Evolutionary conservation across 371 early-diverging fungal species (phyloP), one percentile per base, ranked within the genome.

Genomic region (Quaeritorhiza haematococci): DNA sequence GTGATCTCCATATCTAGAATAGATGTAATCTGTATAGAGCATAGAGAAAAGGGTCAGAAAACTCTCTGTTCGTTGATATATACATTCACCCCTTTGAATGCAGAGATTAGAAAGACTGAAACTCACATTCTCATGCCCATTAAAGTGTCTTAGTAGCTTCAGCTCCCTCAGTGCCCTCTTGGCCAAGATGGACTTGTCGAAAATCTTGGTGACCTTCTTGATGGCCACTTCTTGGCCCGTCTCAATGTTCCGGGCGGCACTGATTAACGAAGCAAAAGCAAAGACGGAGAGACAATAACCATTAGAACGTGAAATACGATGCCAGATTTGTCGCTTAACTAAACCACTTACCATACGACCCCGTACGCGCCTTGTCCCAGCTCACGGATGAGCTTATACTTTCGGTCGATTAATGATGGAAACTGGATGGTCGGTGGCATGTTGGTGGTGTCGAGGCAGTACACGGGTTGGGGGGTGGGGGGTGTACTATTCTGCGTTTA

Each of bases 1-100:
- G 90, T 87, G 33, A 85, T 85, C 60, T 90, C 88, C 63, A 94
- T 89, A 68, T 94, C 94, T 45, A 92, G 77, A 61, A 94, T 83
- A 13, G 89, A 85, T 33, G 88, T 93, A 58, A 93, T 92, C 90
- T 90, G 78, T n/a, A 21, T 19, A 32, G n/a, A 49, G 42, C 38
- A 51, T n/a, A 8, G 15, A 33, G 6, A 44, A 33, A 30, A 53
- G 59, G 59, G 61, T 61, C 26, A 50, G 44, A 47, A 32, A 10
- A 17, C n/a, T n/a, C n/a, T n/a, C n/a, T n/a, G n/a, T n/a, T n/a
- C n/a, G n/a, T n/a, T n/a, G n/a, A n/a, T n/a, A n/a, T n/a, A n/a
- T n/a, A n/a, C 24, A 13, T 47, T 7, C 7, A 15, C 47, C 24
- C 15, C 13, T 34, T 15, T 17, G 53, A 28, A 49, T n/a, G n/a